Evolutionary conservation across 345 rosid genomes (phyloP).

Genomic region (Brassica napus): DNA sequence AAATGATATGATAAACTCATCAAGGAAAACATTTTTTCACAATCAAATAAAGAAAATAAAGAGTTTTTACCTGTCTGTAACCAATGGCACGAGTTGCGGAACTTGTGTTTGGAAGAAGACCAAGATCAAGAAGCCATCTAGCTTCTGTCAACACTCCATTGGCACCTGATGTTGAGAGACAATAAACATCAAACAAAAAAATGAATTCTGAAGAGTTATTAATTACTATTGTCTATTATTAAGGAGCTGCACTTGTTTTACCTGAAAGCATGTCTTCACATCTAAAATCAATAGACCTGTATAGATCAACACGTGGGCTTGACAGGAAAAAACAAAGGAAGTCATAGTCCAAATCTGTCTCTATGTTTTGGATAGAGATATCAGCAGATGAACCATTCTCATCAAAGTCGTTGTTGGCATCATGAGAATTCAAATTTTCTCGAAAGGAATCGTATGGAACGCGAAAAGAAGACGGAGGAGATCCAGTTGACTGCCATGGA

Average conservation of each 20-base stretch:
- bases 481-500: constrained; percentile 75
- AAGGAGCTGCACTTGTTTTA: constrained; percentile 27
- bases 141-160: constrained; percentile 82
- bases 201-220: no score
- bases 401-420: constrained; percentile 31
- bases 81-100: constrained; percentile 96
- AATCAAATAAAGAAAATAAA: constrained; percentile 14
- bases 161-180: constrained; percentile 41
- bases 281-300: constrained; percentile 78
- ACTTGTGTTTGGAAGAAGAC: constrained; percentile 80
- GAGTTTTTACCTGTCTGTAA: constrained; percentile 65
- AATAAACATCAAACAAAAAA: no score
- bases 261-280: constrained; percentile 96
- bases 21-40: no score
- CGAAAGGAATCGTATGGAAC: constrained; percentile 80
- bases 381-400: constrained; percentile 42
- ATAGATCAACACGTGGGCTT: constrained; percentile 76
- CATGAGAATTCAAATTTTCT: constrained; percentile 46
- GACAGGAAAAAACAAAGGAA: constrained; percentile 90
- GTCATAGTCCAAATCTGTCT: constrained; percentile 74
- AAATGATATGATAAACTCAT: no score
- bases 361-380: constrained; percentile 39
- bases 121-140: constrained; percentile 76
- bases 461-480: constrained; percentile 84
- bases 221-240: no score